Evolutionary conservation across 1,284 basidiomycete species (phyloP).

Genomic region (Tilletia caries): DNA sequence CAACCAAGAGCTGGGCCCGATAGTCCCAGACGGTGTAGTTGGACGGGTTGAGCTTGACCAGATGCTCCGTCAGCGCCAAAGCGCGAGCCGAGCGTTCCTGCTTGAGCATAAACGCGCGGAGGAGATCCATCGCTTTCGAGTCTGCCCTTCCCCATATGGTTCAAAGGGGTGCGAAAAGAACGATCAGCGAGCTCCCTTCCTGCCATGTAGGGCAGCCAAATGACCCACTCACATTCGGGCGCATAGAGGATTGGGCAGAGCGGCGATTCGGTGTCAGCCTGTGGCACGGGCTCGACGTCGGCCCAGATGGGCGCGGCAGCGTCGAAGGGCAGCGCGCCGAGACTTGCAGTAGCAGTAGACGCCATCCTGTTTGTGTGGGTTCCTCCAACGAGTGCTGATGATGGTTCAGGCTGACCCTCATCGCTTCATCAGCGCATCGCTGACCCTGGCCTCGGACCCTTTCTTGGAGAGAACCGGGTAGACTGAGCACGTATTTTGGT

Average conservation of each 20-base stretch:
- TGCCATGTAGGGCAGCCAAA: not conserved
- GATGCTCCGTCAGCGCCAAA: conserved; percentile 38
- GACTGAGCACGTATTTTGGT: no score
- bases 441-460: no score
- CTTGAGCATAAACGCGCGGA: conserved; percentile 33
- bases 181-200: not conserved
- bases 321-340: conserved; percentile 25
- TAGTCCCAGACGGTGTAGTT: conserved; percentile 49
- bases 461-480: no score
- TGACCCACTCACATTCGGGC: conserved; percentile 27
- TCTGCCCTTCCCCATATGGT: conserved; percentile 19
- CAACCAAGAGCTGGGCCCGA: conserved; percentile 36
- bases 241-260: conserved; percentile 49
- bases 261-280: conserved; percentile 39
- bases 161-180: not conserved
- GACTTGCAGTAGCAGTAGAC: not conserved
- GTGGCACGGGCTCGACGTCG: conserved; percentile 36
- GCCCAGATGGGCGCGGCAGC: conserved; percentile 31
- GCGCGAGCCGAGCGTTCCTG: conserved; percentile 35
- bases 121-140: conserved; percentile 44
- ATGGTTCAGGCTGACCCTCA: no score
- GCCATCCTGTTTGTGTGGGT: no score
- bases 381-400: not conserved
- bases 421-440: no score
- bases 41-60: conserved; percentile 40